Base-by-base conservation (phyloP, 2,329 filamentous ascomycete species). In the Hypoxylon sp. region DNA sequence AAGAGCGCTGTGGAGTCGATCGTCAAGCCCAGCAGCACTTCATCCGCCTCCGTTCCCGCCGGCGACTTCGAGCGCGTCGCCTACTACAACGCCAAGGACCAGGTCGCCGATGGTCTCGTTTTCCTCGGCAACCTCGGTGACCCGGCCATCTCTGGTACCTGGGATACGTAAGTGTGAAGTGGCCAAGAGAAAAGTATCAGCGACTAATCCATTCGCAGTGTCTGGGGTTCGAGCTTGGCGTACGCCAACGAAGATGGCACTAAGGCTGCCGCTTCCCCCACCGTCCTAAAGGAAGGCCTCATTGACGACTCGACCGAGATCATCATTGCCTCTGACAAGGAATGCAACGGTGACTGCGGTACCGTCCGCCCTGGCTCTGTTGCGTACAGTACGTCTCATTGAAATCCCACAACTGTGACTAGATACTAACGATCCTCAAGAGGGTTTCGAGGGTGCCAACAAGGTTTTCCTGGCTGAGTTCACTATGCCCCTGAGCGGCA, bases 391-490 rank as follows among this genome's bases (percentile, higher is more conserved):
- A 78, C 41, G 78, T 75, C 43, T 2, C 38, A 30, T 30, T 19
- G 5, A 34, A 25, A 21, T 36, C 17, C 67, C 73, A 60, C 69
- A 49, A 36, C 23, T 10, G 17, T 28, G 5, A 28, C 30, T 61
- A 10, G 21, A 34, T 51, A 23, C 60, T 71, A 45, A 49, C 19
- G 5, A 17, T 36, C 36, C 34, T 41, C 48, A 70, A 91, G 87
- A 93, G 80, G 92, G 91, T 66, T 94, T 93, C 80, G 85, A 81
- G 41, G 91, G 91, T 53, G 83, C 85, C 30, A 86, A 89, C 74
- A 93, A 93, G 81, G 83, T 91, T 59, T 93, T 94, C 81, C 83
- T 94, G 69, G 85, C 92, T 73, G 86, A 93, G 73, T 92, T 94
- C 78, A 82, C 83, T 60, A 94, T 94, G 92, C 91, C 91, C 7